Conservation (phyloP, 2,329 filamentous ascomycete genomes). For the Exophiala sp. region DNA sequence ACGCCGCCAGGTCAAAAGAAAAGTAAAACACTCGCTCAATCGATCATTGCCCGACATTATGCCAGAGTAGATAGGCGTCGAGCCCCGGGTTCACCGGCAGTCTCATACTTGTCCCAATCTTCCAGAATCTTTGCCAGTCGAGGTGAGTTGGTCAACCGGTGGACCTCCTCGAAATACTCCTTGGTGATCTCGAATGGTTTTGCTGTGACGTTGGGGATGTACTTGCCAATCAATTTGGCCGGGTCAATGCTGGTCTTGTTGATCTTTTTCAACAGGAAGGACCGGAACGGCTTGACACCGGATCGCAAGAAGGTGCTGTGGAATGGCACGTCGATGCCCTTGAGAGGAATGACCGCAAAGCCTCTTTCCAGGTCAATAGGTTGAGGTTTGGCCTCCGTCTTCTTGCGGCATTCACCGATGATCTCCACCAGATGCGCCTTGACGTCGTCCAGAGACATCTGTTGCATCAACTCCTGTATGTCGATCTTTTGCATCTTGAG, state of each 20-base stretch:
- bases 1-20: slow-evolving; percentile 1
- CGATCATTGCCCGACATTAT: slow-evolving; percentile 8
- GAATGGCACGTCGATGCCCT: slow-evolving; percentile 94
- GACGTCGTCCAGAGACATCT: slow-evolving; percentile 79
- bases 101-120: slow-evolving; percentile 73
- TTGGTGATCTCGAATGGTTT: slow-evolving; percentile 91
- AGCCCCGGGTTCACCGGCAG: slow-evolving; percentile 29
- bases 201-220: slow-evolving; percentile 97
- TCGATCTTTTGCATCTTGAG: slow-evolving; percentile 96
- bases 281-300: slow-evolving; percentile 97
- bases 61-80: slow-evolving; percentile 24
- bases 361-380: slow-evolving; percentile 89
- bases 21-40: background rate
- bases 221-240: slow-evolving; percentile 93
- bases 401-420: slow-evolving; percentile 78
- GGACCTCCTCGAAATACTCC: slow-evolving; percentile 99
- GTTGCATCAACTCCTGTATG: slow-evolving; percentile 85
- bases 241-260: slow-evolving; percentile 98
- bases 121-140: slow-evolving; percentile 56
- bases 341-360: slow-evolving; percentile 92
- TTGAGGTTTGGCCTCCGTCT: slow-evolving; percentile 80
- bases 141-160: slow-evolving; percentile 77
- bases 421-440: slow-evolving; percentile 86
- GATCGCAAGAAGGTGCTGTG: slow-evolving; percentile 97
- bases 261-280: slow-evolving; percentile 99